These are phyloP conservation scores for Oxyria digyna DNA, from an alignment of 148 eudicot genomes.

Conservation along the genomic window DNA sequence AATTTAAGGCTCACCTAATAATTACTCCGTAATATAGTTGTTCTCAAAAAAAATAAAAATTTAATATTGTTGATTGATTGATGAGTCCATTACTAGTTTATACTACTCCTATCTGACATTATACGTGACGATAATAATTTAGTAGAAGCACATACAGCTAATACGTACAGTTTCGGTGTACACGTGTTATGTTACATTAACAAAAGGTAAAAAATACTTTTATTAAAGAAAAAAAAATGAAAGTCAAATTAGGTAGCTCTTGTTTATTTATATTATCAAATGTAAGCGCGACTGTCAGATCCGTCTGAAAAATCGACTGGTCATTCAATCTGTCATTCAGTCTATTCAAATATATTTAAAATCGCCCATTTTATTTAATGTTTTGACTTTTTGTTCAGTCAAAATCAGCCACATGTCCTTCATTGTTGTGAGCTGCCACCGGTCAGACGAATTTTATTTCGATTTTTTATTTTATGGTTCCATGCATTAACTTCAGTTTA, in stretches of 20 bases:
- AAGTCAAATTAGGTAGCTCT: not conserved
- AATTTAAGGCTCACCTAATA: not conserved
- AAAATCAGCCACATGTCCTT: slow-evolving; percentile 1
- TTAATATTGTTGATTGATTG: too few species aligned
- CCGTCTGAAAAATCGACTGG: too few species aligned
- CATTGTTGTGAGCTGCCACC: slow-evolving; percentile 1
- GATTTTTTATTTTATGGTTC: not conserved
- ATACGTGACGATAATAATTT: not conserved
- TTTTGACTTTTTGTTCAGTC: not conserved
- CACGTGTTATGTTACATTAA: slow-evolving; percentile 3
- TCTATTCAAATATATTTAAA: too few species aligned
- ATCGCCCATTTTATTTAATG: not conserved
- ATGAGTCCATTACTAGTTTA: not conserved
- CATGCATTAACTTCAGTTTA: not conserved
- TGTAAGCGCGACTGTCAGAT: not conserved
- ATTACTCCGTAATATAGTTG: too few species aligned
- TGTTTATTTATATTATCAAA: not conserved
- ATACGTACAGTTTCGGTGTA: not conserved
- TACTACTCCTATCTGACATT: not conserved
- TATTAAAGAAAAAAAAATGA: not conserved
- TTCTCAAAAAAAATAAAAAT: too few species aligned
- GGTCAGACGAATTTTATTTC: not conserved
- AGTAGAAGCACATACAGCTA: slow-evolving; percentile 1
- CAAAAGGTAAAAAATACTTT: not conserved
- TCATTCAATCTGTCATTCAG: too few species aligned